Base-by-base conservation (phyloP, 495 filamentous ascomycete species). In the Penicillium antarcticum region DNA sequence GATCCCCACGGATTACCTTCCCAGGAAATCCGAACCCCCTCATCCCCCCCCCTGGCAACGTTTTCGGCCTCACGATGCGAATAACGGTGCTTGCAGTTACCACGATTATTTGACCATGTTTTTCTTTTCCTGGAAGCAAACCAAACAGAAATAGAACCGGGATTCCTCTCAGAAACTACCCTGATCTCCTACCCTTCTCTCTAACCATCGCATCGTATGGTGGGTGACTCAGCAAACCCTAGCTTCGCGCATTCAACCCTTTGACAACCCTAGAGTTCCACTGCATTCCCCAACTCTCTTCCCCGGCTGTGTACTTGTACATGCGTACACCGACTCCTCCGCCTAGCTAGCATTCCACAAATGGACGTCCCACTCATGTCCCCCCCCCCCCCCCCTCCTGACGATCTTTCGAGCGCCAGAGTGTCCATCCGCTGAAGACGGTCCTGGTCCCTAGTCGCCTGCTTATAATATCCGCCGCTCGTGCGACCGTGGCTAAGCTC, bases 1-100 rank as follows among this genome's bases (percentile, higher is more conserved):
- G 62, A 65, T 65, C 62, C 48, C 57, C 54, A 51, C 62, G 62
- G 62, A 53, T 63, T 66, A 58, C 62, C 55, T 46, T 31, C 40
- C 59, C 34, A 18, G 62, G 62, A 63, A 66, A 50, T 58, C 62
- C 62, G 62, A 57, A 54, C 36, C 35, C 39, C 62, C 50, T 66
- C 62, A 63, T 52, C 14, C 12, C 4, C 12, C 13, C 35, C 35
- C 17, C 10, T 29, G 41, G 16, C 24, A 31, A 33, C 44, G 36
- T 48, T 48, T 48, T 29, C 45, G 2, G 35, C n/a, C 7, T 19
- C 29, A 16, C 8, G 13, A 14, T 14, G 21, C 8, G 39, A 24
- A 12, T 8, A 24, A 11, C 23, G 12, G 2, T 29, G 7, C 14
- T 10, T 7, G 7, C 36, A 16, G 7, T 10, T 19, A 17, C 18